Evolutionary conservation across 805 yeast genomes (phyloP).

Genomic region (Suhomyces xylopsoci): DNA sequence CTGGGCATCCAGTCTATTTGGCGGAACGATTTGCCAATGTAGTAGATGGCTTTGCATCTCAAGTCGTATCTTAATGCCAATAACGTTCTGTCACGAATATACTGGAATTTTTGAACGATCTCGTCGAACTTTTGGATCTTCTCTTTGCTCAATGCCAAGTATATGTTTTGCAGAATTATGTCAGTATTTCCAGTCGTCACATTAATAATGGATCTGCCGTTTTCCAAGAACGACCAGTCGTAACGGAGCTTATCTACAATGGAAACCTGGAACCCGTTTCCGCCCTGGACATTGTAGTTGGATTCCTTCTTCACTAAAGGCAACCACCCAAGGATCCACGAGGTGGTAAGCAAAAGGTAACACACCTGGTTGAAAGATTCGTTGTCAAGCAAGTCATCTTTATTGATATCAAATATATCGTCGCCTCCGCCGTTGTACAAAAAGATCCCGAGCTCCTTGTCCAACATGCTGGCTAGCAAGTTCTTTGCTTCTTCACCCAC

Average conservation of each 20-base stretch:
- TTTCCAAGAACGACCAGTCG: conserved; percentile 43
- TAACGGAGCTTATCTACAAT: conserved; percentile 33
- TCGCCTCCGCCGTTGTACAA: conserved; percentile 13
- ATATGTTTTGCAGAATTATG: conserved; percentile 23
- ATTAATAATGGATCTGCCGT: conserved; percentile 26
- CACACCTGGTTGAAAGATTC: conserved; percentile 51
- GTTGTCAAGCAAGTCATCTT: conserved; percentile 54
- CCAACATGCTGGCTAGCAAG: conserved; percentile 11
- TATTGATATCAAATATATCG: conserved; percentile 31
- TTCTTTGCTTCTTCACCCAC: not conserved
- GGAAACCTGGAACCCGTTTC: conserved; percentile 15
- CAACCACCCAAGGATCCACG: conserved; percentile 61
- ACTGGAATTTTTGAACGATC: conserved; percentile 30
- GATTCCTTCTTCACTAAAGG: conserved; percentile 48
- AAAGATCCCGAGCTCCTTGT: conserved; percentile 28
- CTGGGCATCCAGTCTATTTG: conserved; percentile 50
- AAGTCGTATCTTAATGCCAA: conserved; percentile 57
- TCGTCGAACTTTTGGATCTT: conserved; percentile 35
- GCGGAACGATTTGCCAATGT: conserved; percentile 46
- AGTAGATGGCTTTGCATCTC: conserved; percentile 51
- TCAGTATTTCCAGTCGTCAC: conserved; percentile 15
- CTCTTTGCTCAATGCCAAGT: conserved; percentile 30
- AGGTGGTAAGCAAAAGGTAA: conserved; percentile 50
- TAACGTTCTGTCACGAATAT: conserved; percentile 36
- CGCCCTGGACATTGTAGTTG: conserved; percentile 17